Conservation (phyloP, 176 grass and related monocot species). For the Melocanna baccifera region DNA sequence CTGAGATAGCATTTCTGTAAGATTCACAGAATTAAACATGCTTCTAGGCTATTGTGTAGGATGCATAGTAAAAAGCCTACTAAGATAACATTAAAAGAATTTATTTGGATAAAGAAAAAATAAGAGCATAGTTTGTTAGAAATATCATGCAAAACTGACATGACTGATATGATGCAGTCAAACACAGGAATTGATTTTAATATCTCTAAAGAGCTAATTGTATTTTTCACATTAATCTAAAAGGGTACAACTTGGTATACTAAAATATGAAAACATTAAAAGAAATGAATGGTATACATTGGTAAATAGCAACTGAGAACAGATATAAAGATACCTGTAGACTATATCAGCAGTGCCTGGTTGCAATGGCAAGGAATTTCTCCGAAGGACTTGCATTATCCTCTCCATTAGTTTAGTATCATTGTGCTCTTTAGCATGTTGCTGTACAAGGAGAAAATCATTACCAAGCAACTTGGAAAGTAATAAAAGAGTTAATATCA, state of each 20-base stretch:
- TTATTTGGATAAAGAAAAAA: not conserved
- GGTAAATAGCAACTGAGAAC: not conserved
- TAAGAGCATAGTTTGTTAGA: not conserved
- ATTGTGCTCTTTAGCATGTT: conserved; percentile 77
- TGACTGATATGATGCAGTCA: not conserved
- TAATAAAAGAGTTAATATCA: conserved; percentile 33
- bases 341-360: conserved; percentile 88
- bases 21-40: conserved; percentile 6
- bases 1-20: not conserved
- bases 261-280: conserved; percentile 5
- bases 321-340: conserved; percentile 51
- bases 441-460: conserved; percentile 55
- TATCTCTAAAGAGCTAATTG: not conserved
- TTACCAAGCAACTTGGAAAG: conserved; percentile 25
- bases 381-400: conserved; percentile 53
- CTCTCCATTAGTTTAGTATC: conserved; percentile 70
- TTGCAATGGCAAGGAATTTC: conserved; percentile 67
- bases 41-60: not conserved
- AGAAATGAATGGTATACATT: not conserved
- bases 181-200: conserved; percentile 9
- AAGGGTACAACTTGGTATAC: not conserved
- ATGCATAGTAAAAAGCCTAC: not conserved
- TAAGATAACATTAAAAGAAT: not conserved
- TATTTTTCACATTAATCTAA: not conserved
- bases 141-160: conserved; percentile 9